These are phyloP conservation scores for Yamadazyma sp. DNA, from an alignment of 1,139 yeast species.

Conservation along the genomic window DNA sequence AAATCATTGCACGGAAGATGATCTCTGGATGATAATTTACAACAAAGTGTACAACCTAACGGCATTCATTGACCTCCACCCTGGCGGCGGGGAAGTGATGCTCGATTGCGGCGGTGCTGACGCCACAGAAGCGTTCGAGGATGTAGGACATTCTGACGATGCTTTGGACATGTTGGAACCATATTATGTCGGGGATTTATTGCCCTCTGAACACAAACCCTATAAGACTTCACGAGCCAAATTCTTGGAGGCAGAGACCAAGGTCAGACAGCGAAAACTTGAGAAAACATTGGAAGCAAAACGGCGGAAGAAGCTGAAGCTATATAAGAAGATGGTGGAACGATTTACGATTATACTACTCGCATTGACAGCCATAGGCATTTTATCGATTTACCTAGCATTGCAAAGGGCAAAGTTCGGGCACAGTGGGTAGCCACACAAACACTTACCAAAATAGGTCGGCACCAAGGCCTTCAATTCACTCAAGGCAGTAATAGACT, in stretches of 20 bases:
- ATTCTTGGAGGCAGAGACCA: conserved; percentile 15
- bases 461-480: no score
- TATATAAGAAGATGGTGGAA: conserved; percentile 16
- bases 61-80: conserved; percentile 50
- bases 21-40: conserved; percentile 68
- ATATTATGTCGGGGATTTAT: conserved; percentile 35
- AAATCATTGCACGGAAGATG: conserved; percentile 45
- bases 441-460: no score
- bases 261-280: conserved; percentile 8
- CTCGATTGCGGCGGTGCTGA: conserved; percentile 74
- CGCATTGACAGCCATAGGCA: conserved; percentile 24
- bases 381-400: conserved; percentile 25
- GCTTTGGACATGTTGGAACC: conserved; percentile 44
- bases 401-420: conserved; percentile 31
- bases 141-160: conserved; percentile 49
- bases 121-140: conserved; percentile 61
- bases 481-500: no score
- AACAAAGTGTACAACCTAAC: conserved; percentile 64
- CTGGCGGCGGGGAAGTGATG: conserved; percentile 71
- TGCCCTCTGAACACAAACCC: conserved; percentile 19
- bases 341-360: conserved; percentile 21
- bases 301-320: conserved; percentile 12
- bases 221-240: conserved; percentile 12
- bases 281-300: conserved; percentile 10
- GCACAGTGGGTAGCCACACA: no score